These are phyloP conservation scores for Pichia sp. DNA, from an alignment of 1,139 yeast species.

Conservation along the genomic window DNA sequence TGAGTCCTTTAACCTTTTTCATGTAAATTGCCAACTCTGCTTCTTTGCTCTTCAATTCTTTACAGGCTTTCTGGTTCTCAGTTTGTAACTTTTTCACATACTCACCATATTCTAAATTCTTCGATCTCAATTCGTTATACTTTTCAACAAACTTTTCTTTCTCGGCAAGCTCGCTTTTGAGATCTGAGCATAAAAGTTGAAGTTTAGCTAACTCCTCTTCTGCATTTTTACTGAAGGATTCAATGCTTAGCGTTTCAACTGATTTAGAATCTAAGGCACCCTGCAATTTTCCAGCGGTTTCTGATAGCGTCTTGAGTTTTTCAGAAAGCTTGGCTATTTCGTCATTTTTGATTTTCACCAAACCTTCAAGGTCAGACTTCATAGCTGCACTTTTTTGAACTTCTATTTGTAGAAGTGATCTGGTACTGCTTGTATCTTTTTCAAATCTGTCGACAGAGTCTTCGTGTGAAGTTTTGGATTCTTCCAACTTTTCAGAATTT, in stretches of 20 bases:
- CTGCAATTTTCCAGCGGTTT: not conserved
- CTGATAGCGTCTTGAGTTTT: not conserved
- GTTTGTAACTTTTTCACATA: not conserved
- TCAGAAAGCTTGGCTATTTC: not conserved
- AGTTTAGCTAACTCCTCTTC: conserved; percentile 13
- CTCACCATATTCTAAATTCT: conserved; percentile 4
- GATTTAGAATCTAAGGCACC: not conserved
- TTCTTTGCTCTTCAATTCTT: conserved; percentile 1
- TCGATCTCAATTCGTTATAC: conserved; percentile 9
- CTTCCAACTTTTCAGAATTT: not conserved
- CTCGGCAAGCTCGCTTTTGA: conserved; percentile 8
- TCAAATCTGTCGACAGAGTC: not conserved
- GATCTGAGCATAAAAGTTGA: conserved; percentile 12
- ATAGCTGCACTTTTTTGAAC: not conserved
- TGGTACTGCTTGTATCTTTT: not conserved
- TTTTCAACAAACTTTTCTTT: conserved; percentile 7
- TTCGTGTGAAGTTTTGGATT: not conserved
- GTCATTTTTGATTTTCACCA: not conserved
- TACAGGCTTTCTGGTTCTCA: not conserved
- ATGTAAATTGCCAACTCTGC: not conserved
- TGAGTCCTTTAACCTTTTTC: conserved; percentile 3
- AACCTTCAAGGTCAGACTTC: not conserved
- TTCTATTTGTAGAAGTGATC: not conserved
- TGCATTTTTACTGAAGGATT: not conserved
- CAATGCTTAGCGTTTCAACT: not conserved